Conservation (phyloP, 106 monocot species). For the Dendrobium huoshanense region DNA sequence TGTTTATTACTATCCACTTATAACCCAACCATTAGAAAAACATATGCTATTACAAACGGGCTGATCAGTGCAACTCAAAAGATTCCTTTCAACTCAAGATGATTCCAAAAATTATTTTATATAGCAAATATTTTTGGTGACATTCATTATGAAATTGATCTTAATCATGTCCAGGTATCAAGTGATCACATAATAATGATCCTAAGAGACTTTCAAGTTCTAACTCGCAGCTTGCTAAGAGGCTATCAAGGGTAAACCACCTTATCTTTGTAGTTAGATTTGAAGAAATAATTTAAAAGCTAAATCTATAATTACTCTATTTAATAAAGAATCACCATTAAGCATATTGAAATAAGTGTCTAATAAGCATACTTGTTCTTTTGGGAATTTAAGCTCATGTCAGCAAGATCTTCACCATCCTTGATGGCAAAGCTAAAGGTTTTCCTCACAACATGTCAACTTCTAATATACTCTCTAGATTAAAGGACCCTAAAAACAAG, state of each 20-base stretch:
- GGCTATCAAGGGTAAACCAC: not conserved
- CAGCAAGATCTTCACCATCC: not conserved
- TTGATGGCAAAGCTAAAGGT: not conserved
- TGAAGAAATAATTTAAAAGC: not conserved
- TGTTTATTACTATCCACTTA: too few species aligned
- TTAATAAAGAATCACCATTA: not conserved
- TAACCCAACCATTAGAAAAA: too few species aligned
- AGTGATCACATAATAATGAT: not conserved
- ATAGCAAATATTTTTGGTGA: too few species aligned
- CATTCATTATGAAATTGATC: too few species aligned
- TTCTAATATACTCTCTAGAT: not conserved
- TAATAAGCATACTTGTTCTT: not conserved
- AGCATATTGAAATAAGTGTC: not conserved
- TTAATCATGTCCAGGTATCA: not conserved
- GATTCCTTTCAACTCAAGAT: too few species aligned
- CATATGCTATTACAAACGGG: too few species aligned
- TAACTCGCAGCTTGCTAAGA: not conserved
- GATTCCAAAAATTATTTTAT: too few species aligned
- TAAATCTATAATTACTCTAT: too few species aligned
- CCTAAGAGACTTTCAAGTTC: not conserved
- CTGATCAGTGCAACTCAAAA: too few species aligned
- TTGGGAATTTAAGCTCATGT: not conserved
- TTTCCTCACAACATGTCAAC: not conserved
- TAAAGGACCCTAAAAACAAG: not conserved
- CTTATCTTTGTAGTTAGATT: not conserved